Evolutionary conservation across 1,139 yeast species (phyloP), one percentile per base, ranked within the genome.

Genomic region (Candida labiduridarum): DNA sequence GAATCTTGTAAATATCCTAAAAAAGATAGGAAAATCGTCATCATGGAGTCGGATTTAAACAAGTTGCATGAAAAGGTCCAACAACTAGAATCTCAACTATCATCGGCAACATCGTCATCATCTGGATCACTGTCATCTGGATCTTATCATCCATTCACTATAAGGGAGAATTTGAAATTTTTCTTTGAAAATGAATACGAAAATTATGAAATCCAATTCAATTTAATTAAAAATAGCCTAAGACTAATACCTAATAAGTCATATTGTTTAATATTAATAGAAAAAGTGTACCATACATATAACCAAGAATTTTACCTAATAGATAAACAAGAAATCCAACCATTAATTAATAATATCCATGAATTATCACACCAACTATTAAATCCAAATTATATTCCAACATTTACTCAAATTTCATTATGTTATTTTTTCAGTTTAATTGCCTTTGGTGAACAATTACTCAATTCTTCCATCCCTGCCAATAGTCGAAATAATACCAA

Each of bases 11-110:
- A 66, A 3, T 82, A 81, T 55, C 83, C 83, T 1, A 65, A 68
- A 35, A 71, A 78, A 45, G 83, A 80, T 59, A 64, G 84, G 31
- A 77, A 79, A 58, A 76, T 80, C 35, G 77, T 79, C 44, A 71
- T 80, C 30, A 69, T 78, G 72, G 84, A 79, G 62, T 73, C 80
- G 49, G 84, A 80, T 44, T 62, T 80, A 52, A 66, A 75, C 48
- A 65, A 66, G 44, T 63, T 80, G 25, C 78, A 78, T 55, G 71
- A 68, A 39, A 64, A 74, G 30, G 71, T 79, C n/a, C 65, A 50
- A 27, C 47, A 50, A 22, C 45, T 52, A n/a, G 53, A 51, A 30
- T 27, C 41, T 11, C 34, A 35, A 16, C 31, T 50, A 11, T 19
- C 31, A 22, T 25, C 2, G 29, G 25, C 9, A 29, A 27, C 18